Base-by-base conservation (phyloP, 169 alveolate genomes). In the Plasmodium reichenowi region DNA sequence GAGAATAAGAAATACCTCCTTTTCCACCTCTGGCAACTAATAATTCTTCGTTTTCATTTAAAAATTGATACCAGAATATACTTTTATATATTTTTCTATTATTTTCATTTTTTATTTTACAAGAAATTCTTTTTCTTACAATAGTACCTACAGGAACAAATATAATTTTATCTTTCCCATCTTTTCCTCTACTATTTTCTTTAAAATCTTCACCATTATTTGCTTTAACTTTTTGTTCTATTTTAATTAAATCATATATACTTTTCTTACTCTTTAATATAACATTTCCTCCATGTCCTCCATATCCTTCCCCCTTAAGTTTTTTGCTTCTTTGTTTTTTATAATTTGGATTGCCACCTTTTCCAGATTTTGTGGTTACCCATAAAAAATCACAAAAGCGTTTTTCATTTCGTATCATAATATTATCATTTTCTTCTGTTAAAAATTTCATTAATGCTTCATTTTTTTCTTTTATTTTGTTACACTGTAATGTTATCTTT, bases 241-340 rank as follows among this genome's bases (percentile, higher is more conserved):
- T 74, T 89, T 93, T 93, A 22, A 94, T 92, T 59, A 94, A 92
- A 58, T 92, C 94, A 20, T 87, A 90, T 10, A 94, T 93, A 26
- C 92, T 88, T 58, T 88, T 94, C 56, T 94, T 90, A 45, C 95
- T 76, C 74, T 91, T 92, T 15, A 94, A 64, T 13, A 89, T 87
- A 20, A 94, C 93, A 78, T 88, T 91, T 12, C 96, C 96, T 2
- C 96, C 96, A 62, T 94, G 96, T 17, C 96, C 96, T 15, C 96
- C 96, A 62, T 94, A 94, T 20, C 96, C 96, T 62, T 94, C 95
- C 4, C 96, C 96, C 32, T 89, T 86, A 29, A 94, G 72, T 70
- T 89, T 92, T 54, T 63, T 86, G 15, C 95, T 90, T 47, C 96
- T 76, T 52, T 50, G 70, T 71, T 71, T 74, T 64, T 87, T 94